phyloP scores from a whole-genome alignment of 2,329 filamentous ascomycete genomes.

The Xylariomycetidae sp. region DNA sequence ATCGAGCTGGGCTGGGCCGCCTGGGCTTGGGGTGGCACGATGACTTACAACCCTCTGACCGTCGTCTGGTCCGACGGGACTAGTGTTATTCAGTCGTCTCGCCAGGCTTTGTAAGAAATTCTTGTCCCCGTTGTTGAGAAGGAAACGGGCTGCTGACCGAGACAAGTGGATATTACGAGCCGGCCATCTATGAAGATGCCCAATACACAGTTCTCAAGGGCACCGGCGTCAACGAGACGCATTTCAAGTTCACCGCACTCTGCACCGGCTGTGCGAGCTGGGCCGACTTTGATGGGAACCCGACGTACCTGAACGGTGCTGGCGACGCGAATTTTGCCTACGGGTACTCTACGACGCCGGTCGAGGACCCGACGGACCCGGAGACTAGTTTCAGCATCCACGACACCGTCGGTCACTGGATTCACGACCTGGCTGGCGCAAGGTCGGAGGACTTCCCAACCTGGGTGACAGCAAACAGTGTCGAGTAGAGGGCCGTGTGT shows the following conservation, averaged over 20 bases:
- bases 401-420: conserved; percentile 37
- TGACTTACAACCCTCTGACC: conserved; percentile 38
- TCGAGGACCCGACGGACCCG: conserved; percentile 31
- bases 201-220: conserved; percentile 31
- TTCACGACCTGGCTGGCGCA: conserved; percentile 30
- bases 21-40: conserved; percentile 36
- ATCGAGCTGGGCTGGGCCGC: conserved; percentile 34
- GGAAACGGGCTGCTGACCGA: conserved; percentile 3
- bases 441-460: conserved; percentile 28
- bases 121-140: not conserved
- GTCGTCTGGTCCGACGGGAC: conserved; percentile 35
- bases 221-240: conserved; percentile 28
- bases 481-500: too few species aligned
- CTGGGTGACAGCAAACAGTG: conserved; percentile 26
- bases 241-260: conserved; percentile 30
- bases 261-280: conserved; percentile 38
- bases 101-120: conserved; percentile 33
- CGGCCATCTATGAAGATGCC: conserved; percentile 25
- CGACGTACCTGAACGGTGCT: conserved; percentile 32
- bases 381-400: conserved; percentile 38
- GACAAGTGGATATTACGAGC: conserved; percentile 32
- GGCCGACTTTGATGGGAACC: conserved; percentile 35
- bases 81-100: conserved; percentile 31
- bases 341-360: conserved; percentile 32
- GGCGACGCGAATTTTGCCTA: conserved; percentile 35